Evolutionary conservation across 2,329 filamentous ascomycete species (phyloP).

Genomic region (Alternaria sp.): DNA sequence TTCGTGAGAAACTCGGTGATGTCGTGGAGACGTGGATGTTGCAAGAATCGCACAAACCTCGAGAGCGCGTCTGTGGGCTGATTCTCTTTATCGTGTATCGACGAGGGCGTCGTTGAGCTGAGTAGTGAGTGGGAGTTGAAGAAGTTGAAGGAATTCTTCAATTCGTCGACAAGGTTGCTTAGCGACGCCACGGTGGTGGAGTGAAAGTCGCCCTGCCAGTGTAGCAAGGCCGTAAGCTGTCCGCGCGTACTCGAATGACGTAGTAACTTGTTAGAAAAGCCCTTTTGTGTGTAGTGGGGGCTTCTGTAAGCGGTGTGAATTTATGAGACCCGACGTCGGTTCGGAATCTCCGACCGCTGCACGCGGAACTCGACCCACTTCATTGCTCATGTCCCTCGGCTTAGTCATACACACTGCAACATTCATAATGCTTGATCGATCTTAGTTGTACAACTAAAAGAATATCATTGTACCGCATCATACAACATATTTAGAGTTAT

Average conservation of each 20-base stretch:
- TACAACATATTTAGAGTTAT: background rate
- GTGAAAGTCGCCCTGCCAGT: slow-evolving; percentile 21
- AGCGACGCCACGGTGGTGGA: slow-evolving; percentile 48
- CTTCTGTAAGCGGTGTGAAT: slow-evolving; percentile 19
- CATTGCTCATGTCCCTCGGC: slow-evolving; percentile 2
- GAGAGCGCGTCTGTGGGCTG: slow-evolving; percentile 32
- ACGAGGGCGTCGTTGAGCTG: slow-evolving; percentile 29
- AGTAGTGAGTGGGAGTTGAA: slow-evolving; percentile 43
- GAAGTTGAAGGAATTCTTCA: slow-evolving; percentile 48
- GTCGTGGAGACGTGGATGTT: slow-evolving; percentile 27
- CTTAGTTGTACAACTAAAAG: background rate
- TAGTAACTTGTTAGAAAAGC: slow-evolving; percentile 24
- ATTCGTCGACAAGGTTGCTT: slow-evolving; percentile 43
- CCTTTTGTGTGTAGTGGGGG: slow-evolving; percentile 30
- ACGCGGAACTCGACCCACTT: slow-evolving; percentile 13
- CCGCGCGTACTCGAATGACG: slow-evolving; percentile 26
- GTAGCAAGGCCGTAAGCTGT: slow-evolving; percentile 25
- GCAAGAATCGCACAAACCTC: slow-evolving; percentile 28
- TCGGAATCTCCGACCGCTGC: slow-evolving; percentile 18
- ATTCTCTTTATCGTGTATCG: slow-evolving; percentile 18
- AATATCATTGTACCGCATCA: background rate
- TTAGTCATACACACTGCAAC: slow-evolving; percentile 18
- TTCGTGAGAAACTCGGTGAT: slow-evolving; percentile 37
- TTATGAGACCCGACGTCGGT: slow-evolving; percentile 30
- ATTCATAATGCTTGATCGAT: background rate